Evolutionary conservation across 768 basidiomycete genomes (phyloP), one percentile per base, ranked within the genome.

Genomic region (Kwoniella newhampshirensis): DNA sequence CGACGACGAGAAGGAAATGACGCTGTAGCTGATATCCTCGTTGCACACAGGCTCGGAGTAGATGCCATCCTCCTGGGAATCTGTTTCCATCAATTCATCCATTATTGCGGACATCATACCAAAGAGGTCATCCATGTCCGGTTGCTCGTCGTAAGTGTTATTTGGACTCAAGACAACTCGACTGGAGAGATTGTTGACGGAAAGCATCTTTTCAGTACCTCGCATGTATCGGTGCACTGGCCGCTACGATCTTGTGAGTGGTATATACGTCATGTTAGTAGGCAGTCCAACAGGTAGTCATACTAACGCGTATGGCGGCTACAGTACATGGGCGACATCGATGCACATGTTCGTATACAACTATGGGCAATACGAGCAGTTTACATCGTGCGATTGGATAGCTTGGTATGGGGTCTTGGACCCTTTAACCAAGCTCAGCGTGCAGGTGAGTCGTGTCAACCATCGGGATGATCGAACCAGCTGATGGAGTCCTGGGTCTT

Each of bases 341-440:
- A 17, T 58, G 50, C 30, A 58, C 20, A 51, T 51, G 56, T 58
- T 58, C 25, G 47, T 46, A n/a, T 51, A 51, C 27, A 49, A 40
- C 50, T 58, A 58, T 23, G 56, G 56, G 5, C 11, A 28, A 15
- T 58, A 58, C 36, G 35, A 36, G 12, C 56, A 58, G 25, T 58
- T 58, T 25, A 40, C 44, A 18, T 45, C 50, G 51, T 58, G 56
- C 43, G 43, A 58, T 23, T 58, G 56, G 56, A 51, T 58, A 23
- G 56, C 56, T 45, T 58, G 56, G 56, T 58, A 58, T 27, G 56
- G 56, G 28, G 26, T 58, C 3, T 15, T 58, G 17, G 56, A 58
- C 25, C 56, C 56, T 4, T 32, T 58, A 35, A 58, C 56, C 18
- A 58, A 58, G 40, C 51, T 58, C 43, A 58, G 56, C 28, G 44